These are phyloP conservation scores for Exophiala phaeomuriformis DNA, from an alignment of 2,329 filamentous ascomycete species.

Conservation along the genomic window DNA sequence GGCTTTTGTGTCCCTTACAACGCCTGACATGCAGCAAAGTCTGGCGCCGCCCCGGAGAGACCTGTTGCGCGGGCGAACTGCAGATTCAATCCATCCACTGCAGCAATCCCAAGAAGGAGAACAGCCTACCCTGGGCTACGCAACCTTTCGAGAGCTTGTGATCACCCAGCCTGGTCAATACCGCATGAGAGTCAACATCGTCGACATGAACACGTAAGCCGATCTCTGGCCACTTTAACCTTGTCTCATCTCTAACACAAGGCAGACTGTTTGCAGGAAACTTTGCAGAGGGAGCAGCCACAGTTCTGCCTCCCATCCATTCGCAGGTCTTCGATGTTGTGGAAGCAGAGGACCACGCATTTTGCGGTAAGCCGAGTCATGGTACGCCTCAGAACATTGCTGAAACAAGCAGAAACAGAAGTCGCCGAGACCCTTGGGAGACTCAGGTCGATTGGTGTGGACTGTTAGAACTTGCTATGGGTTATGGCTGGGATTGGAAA, in stretches of 20 bases:
- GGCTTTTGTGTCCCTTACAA: conserved; percentile 23
- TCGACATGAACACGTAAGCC: conserved; percentile 26
- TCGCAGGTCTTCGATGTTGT: conserved; percentile 21
- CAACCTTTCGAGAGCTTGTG: conserved; percentile 21
- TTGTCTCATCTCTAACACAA: background rate
- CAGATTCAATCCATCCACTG: conserved; percentile 24
- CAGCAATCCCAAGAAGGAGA: conserved; percentile 12
- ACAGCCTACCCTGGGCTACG: conserved; percentile 19
- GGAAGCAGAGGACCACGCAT: conserved; percentile 13
- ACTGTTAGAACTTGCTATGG: conserved; percentile 1
- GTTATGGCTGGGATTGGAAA: background rate
- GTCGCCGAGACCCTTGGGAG: conserved; percentile 5
- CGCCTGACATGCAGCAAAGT: conserved; percentile 15
- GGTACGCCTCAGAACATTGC: background rate
- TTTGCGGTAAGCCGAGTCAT: conserved; percentile 6
- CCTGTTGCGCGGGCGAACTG: conserved; percentile 22
- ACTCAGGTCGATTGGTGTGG: conserved; percentile 16
- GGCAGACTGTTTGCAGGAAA: conserved; percentile 1
- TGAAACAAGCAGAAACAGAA: conserved; percentile 7
- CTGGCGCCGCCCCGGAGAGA: conserved; percentile 19
- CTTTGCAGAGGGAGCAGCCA: background rate
- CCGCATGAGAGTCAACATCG: conserved; percentile 21
- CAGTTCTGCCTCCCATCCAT: conserved; percentile 16
- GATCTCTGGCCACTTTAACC: background rate
- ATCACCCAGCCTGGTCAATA: conserved; percentile 24